Evolutionary conservation across 2,329 filamentous ascomycete species (phyloP).

Genomic region (Ceratocystis huliohia): DNA sequence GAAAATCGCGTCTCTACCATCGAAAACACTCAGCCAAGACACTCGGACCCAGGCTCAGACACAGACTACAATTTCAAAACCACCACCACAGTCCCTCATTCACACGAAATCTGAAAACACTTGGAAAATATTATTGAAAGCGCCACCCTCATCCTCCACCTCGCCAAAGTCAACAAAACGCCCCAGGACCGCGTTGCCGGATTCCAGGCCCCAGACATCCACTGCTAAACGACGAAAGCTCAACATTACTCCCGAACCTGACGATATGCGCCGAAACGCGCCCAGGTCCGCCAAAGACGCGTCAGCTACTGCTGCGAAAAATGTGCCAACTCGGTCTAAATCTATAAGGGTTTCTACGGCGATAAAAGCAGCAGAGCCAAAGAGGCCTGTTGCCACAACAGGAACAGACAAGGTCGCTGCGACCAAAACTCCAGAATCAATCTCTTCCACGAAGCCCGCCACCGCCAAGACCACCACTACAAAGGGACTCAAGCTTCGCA

Average conservation of each 20-base stretch:
- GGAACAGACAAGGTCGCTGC: not conserved
- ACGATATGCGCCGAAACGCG: slow-evolving; percentile 21
- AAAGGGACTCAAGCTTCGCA: slow-evolving; percentile 44
- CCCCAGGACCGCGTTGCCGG: slow-evolving; percentile 15
- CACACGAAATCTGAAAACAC: slow-evolving; percentile 15
- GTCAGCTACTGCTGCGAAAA: slow-evolving; percentile 62
- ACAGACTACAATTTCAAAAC: not conserved
- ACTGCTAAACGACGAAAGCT: slow-evolving; percentile 16
- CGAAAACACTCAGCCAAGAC: not conserved
- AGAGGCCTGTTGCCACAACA: not conserved
- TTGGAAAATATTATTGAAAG: slow-evolving; percentile 12
- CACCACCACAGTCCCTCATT: not conserved
- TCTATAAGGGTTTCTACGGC: not conserved
- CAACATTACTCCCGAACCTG: not conserved
- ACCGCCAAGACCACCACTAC: not conserved
- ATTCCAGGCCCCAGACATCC: not conserved
- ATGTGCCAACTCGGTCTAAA: slow-evolving; percentile 30
- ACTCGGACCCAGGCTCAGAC: not conserved
- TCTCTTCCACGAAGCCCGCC: slow-evolving; percentile 2
- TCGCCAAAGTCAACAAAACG: slow-evolving; percentile 13
- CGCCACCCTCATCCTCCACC: not conserved
- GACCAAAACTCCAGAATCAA: not conserved
- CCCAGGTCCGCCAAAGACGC: slow-evolving; percentile 37
- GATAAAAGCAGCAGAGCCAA: not conserved
- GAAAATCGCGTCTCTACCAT: slow-evolving; percentile 4